Evolutionary conservation across 164 flowering plant species (phyloP), one percentile per base, ranked within the genome.

Genomic region (Vitis amurensis): DNA sequence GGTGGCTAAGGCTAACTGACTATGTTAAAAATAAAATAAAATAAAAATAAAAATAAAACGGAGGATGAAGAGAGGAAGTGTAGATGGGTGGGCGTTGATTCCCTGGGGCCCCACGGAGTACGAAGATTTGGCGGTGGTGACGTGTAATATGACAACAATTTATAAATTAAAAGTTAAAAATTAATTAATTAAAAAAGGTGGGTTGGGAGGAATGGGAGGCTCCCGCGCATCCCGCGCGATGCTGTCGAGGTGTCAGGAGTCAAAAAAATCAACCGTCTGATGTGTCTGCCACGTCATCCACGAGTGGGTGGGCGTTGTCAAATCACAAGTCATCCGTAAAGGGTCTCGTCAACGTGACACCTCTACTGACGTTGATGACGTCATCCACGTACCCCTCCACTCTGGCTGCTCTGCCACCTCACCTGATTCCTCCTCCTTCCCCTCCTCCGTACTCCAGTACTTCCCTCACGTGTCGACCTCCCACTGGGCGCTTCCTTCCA

Each of bases 161-260:
- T 3, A 37, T 37, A 37, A 37, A 37, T 3, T 37, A 2, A 37
- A 3, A 37, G 0, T 37, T 0, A 2, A 37, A 3, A 37, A 37
- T 37, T 4, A 37, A 37, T 37, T 37, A 37, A 37, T 37, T 37
- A 37, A 37, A 37, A 37, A 37, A 37, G 44, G 7, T 37, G 7
- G 2, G 44, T 37, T 3, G 44, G 44, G 44, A 13, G 51, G 23
- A 50, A 56, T 7, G 48, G 23, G 44, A 67, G 71, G 75, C 88
- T 71, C 89, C 90, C 88, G 88, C 73, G 79, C 78, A 69, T 68
- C 76, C 52, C 86, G 86, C 84, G 88, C 79, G 85, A 76, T 72
- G 65, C 68, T 79, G 85, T 73, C 76, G 49, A 37, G 16, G 9
- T 55, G 67, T 49, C 23, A 27, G 68, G 48, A 44, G 31, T 27